These are phyloP conservation scores for Sugiyamaella marilandica DNA, from an alignment of 805 yeast species.

Conservation along the genomic window DNA sequence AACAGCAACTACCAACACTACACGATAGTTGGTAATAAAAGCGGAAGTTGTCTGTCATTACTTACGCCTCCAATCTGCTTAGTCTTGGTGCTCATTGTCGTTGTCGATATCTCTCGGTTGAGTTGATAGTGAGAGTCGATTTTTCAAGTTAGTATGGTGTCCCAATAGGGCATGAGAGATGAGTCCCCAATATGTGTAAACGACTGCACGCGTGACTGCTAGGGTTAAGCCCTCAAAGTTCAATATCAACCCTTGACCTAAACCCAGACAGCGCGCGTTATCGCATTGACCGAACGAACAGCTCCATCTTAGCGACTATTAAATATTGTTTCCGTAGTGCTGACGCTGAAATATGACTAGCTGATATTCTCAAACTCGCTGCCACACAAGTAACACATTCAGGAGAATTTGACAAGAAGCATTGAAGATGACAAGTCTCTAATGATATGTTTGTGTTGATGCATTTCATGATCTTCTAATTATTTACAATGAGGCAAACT, in stretches of 20 bases:
- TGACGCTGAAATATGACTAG: no score
- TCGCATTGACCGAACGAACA: no score
- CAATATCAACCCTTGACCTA: background rate
- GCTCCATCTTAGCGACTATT: no score
- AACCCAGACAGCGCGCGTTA: no score
- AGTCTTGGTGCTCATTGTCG: conserved; percentile 31
- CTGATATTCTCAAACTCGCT: no score
- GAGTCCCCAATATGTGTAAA: background rate
- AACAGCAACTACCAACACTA: no score
- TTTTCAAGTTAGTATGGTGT: background rate
- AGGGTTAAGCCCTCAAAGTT: background rate
- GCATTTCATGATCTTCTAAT: no score
- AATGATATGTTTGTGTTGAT: no score
- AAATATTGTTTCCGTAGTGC: no score
- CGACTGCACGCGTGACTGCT: conserved; percentile 1
- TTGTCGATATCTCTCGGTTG: conserved; percentile 6
- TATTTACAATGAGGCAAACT: conserved; percentile 12
- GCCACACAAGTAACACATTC: no score
- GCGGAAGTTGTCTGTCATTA: conserved; percentile 1
- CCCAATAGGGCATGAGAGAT: background rate
- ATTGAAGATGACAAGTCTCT: no score
- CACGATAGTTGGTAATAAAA: background rate
- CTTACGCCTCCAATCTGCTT: conserved; percentile 34
- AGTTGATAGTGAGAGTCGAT: conserved; percentile 2
- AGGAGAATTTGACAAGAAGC: no score